Evolutionary conservation across 2,329 filamentous ascomycete species (phyloP), one percentile per base, ranked within the genome.

Genomic region (Nothopassalora personata): DNA sequence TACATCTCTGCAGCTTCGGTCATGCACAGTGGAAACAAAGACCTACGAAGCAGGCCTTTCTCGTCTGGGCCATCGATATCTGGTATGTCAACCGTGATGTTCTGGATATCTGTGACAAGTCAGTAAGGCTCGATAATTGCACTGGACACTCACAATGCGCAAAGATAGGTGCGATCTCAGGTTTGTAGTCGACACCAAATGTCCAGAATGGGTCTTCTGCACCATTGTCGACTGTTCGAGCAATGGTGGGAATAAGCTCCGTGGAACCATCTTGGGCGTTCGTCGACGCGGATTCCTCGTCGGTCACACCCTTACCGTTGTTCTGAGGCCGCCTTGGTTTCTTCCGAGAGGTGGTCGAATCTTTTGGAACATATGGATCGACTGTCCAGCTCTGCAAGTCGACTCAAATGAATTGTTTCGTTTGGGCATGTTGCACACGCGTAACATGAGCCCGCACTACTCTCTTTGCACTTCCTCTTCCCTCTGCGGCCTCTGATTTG

Each of bases 41-140:
- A 53, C 13, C 69, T 68, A 47, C 74, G 69, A 8, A 77, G 63
- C 5, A 76, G 68, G 23, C 70, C 71, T 18, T 66, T 66, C 23
- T 71, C 68, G 1, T 65, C 64, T 0, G 69, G 71, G 11, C 69
- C 70, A 51, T 77, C 75, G 18, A 77, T 65, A 50, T 77, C 75
- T 15, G 74, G 73, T 36, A 77, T 75, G 39, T 76, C 71, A n/a
- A 75, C 72, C 3, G 75, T 74, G 51, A 77, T 71, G 50, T 71
- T 65, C 51, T 62, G 57, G 27, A 66, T 65, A 15, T 57, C 53
- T 54, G 19, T 11, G 15, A 4, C 11, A 19, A 1, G 53, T 49
- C 27, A 49, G 53, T 27, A 18, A 23, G 27, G 11, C 5, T n/a
- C 11, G 31, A 19, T 3, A 19, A 10, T n/a, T 11, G 18, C 15